Evolutionary conservation across 2,329 filamentous ascomycete species (phyloP), one percentile per base, ranked within the genome.

Genomic region (Blastomyces emzantsi): DNA sequence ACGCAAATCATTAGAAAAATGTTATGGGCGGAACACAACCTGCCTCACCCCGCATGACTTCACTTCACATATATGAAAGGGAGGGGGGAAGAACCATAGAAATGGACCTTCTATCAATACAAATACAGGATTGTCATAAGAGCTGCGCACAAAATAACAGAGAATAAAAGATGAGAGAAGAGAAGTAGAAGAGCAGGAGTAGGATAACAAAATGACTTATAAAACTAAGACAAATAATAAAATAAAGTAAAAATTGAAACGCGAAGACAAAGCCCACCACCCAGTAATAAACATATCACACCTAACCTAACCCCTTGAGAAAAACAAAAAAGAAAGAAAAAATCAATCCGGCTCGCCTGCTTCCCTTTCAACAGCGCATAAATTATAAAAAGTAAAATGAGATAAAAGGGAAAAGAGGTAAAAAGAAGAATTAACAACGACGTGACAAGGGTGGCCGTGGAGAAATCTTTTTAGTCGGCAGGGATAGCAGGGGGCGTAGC

Each of bases 81-180:
- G n/a, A 60, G n/a, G 9, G 43, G 6, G 25, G 15, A n/a, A 19
- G 39, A 58, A 33, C n/a, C 57, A 22, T 28, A 11, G 15, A 52
- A 30, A 17, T 52, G 25, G 49, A 1, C 33, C 22, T 43, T 33
- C 58, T 47, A 60, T 47, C 58, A 47, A 60, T 60, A 60, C 58
- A 60, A 60, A 60, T 60, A 60, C 58, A 47, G 2, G 49, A 17
- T 7, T n/a, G 36, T 41, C 36, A 28, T 56, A 56, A n/a, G 55
- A 58, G 36, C 19, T 4, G 8, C 28, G n/a, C 30, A 33, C 25
- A 60, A 22, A 30, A 22, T 13, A 39, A 43, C n/a, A 15, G 65
- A 56, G 5, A 62, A 49, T 4, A 49, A 47, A 19, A 30, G 2
- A 4, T 11, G 19, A 33, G 19, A 33, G 65, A 59, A 9, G 62